These are phyloP conservation scores for Pseudohyphozyma bogoriensis DNA, from an alignment of 768 basidiomycete species.

Conservation along the genomic window DNA sequence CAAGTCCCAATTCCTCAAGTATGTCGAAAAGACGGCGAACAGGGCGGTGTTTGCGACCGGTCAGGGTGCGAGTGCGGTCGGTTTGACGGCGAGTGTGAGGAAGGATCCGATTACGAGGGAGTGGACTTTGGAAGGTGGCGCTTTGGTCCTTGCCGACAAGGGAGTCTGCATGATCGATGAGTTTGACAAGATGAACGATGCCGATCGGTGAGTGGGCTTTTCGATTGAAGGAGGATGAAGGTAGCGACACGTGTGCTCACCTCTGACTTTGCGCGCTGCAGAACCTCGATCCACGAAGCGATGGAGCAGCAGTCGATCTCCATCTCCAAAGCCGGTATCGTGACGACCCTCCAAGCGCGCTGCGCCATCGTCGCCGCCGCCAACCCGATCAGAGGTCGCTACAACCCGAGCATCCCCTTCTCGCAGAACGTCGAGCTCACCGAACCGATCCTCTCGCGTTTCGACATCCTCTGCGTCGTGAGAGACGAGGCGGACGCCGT, in stretches of 20 bases:
- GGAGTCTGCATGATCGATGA: constrained; percentile 97
- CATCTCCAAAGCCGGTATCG: constrained; percentile 96
- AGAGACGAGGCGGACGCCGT: constrained; percentile 98
- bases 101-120: constrained; percentile 78
- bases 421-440: constrained; percentile 97
- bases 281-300: constrained; percentile 94
- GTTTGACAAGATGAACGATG: constrained; percentile 99
- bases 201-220: constrained; percentile 50
- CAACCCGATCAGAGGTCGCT: constrained; percentile 91
- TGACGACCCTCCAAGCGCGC: constrained; percentile 93
- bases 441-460: constrained; percentile 94
- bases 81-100: constrained; percentile 96
- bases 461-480: constrained; percentile 95
- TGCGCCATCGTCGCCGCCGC: constrained; percentile 97
- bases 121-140: constrained; percentile 77
- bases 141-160: constrained; percentile 95
- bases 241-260: not conserved
- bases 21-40: constrained; percentile 96
- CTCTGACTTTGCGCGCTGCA: not conserved
- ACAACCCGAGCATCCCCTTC: constrained; percentile 89
- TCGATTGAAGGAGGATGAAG: not conserved
- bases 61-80: constrained; percentile 94
- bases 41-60: constrained; percentile 97
- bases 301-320: constrained; percentile 99
- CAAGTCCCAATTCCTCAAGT: constrained; percentile 97